A percentile compares a stretch with the other conserved stretches of the same genome.
These are phyloP conservation scores for Helianthus tuberosus DNA, from an alignment of 129 eudicot genomes.

Conservation along the genomic window DNA sequence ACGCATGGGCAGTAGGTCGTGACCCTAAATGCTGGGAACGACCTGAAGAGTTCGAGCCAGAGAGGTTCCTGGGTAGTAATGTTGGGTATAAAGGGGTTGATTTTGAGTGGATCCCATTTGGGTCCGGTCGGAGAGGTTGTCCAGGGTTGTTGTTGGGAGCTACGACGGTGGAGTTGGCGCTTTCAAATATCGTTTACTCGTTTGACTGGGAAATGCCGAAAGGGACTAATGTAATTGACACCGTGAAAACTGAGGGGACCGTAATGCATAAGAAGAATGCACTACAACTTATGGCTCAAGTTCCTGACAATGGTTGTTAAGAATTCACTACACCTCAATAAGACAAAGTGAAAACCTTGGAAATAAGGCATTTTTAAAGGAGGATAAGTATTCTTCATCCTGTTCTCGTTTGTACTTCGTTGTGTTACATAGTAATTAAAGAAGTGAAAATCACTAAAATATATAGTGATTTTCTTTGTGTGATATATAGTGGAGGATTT, in stretches of 20 bases:
- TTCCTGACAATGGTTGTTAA: neutral
- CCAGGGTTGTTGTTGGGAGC: constrained; percentile 37
- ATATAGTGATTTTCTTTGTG: too few relatives aligned
- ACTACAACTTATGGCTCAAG: constrained; percentile 22
- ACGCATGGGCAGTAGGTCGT: constrained; percentile 32
- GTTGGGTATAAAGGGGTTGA: constrained; percentile 34
- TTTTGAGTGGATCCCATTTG: constrained; percentile 39
- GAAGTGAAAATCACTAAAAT: too few relatives aligned
- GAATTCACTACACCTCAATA: too few relatives aligned
- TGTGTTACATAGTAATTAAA: too few relatives aligned
- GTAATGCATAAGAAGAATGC: constrained; percentile 32
- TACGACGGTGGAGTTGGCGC: constrained; percentile 28
- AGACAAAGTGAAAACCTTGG: too few relatives aligned
- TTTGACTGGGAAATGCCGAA: constrained; percentile 33
- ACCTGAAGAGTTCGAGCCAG: constrained; percentile 20
- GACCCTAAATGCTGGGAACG: constrained; percentile 40
- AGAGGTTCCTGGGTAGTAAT: constrained; percentile 34
- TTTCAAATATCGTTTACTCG: constrained; percentile 36
- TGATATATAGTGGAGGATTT: too few relatives aligned
- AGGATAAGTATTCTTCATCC: too few relatives aligned
- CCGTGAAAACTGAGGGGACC: constrained; percentile 28
- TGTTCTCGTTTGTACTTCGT: too few relatives aligned
- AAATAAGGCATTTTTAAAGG: too few relatives aligned
- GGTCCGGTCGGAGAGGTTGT: constrained; percentile 40
- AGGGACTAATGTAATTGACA: constrained; percentile 31